Base-by-base conservation (phyloP, 805 yeast genomes). In the Zygosaccharomyces lentus region DNA sequence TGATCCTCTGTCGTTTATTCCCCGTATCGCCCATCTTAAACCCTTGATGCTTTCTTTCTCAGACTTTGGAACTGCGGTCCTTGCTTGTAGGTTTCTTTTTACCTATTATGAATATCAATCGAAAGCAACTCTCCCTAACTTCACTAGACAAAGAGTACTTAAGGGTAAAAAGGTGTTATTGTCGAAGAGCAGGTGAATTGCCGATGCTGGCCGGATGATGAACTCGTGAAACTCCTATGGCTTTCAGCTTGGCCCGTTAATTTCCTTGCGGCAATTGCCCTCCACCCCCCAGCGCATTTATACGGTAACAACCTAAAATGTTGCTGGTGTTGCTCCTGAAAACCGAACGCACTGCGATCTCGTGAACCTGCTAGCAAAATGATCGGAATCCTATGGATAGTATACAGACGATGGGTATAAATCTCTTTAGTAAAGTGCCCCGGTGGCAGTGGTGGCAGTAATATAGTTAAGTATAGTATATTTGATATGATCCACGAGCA, bases 1-100 rank as follows among this genome's bases (percentile, higher is more conserved):
- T 66, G 30, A 66, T 54, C 50, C 68, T 61, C 43, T 52, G 65
- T 38, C 50, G 55, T 46, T 48, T 50, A 34, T 34, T 17, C 15
- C 41, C 19, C 17, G 41, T 21, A 10, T 27, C 13, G 17, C 23
- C 34, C 46, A 30, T 43, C 13, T 16, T 38, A 9, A 23, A 31
- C 24, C 15, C 34, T 17, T 25, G 23, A 23, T 37, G 6, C 2
- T 13, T n/a, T n/a, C 17, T 37, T 3, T 27, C 29, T 25, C 29
- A 25, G 12, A 4, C 12, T 10, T 10, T 10, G 12, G 29, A 19
- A 3, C 21, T 19, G 21, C 21, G 5, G 5, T 19, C 21, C 21
- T 19, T 19, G 21, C 21, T 19, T 19, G 21, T 19, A 19, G 32
- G 32, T 10, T 29, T 12, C n/a, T 29, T 29, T 29, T 13, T 13